Conservation (phyloP, 2,329 filamentous ascomycete species). For the Penicillium sp. region DNA sequence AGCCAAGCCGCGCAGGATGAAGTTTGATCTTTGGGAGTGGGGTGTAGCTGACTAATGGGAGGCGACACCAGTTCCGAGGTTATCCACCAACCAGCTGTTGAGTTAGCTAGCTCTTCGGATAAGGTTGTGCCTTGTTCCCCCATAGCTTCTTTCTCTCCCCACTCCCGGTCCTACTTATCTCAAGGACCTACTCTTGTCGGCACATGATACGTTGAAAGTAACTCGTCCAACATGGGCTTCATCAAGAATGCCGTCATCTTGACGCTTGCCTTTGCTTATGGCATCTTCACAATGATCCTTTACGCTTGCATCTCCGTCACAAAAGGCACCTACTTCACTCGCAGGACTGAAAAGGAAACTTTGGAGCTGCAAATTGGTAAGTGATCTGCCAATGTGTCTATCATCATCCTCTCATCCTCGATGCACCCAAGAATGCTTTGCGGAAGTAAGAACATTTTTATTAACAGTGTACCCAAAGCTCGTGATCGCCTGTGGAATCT, state of each 20-base stretch:
- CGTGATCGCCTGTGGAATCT: slow-evolving; percentile 56
- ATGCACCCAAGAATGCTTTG: neutral
- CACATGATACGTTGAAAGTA: neutral
- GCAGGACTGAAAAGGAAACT: slow-evolving; percentile 39
- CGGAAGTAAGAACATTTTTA: neutral
- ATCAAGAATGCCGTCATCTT: slow-evolving; percentile 19
- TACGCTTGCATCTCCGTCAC: slow-evolving; percentile 32
- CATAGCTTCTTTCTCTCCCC: neutral
- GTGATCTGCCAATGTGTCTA: slow-evolving; percentile 4
- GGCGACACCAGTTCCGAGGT: slow-evolving; percentile 1
- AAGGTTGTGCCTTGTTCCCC: neutral
- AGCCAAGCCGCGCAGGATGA: neutral
- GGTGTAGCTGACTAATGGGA: neutral
- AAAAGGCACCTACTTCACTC: slow-evolving; percentile 39
- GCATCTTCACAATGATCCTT: slow-evolving; percentile 34
- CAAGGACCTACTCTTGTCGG: too few species aligned
- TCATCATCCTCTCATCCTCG: too few species aligned
- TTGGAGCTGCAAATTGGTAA: slow-evolving; percentile 43
- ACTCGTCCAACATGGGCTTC: slow-evolving; percentile 20
- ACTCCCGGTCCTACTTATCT: neutral
- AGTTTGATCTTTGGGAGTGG: neutral
- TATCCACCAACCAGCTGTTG: slow-evolving; percentile 1
- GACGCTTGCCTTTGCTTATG: slow-evolving; percentile 30
- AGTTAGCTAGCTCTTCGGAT: neutral
- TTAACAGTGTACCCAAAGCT: slow-evolving; percentile 35